Conservation (phyloP, 192 early-diverging fungal genomes). For the Entophlyctis helioformis region DNA sequence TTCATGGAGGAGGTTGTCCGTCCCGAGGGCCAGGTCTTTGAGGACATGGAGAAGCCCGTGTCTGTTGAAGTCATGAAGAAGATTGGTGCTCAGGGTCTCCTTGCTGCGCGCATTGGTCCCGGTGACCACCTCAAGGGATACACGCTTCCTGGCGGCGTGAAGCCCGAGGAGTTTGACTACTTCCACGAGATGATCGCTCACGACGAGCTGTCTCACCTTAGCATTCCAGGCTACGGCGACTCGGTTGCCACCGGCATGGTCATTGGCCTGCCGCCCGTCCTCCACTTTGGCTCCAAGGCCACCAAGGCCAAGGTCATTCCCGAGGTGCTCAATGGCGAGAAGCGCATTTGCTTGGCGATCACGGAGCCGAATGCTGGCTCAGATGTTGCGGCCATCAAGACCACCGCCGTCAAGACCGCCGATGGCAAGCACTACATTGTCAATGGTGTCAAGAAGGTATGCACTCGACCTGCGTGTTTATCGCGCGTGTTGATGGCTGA, state of each 20-base stretch:
- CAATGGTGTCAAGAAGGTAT: constrained; percentile 30
- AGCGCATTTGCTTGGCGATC: too few species aligned
- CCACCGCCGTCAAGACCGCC: constrained; percentile 28
- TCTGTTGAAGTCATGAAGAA: constrained; percentile 17
- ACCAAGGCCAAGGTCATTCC: constrained; percentile 32
- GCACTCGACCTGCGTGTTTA: constrained; percentile 12
- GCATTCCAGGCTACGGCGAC: constrained; percentile 23
- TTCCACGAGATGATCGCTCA: too few species aligned
- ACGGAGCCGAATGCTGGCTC: constrained; percentile 23
- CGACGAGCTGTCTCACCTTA: constrained; percentile 19
- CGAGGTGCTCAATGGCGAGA: constrained; percentile 24
- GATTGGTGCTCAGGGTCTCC: constrained; percentile 14
- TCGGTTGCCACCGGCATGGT: constrained; percentile 17
- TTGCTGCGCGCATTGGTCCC: constrained; percentile 25
- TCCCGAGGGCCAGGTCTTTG: constrained; percentile 6
- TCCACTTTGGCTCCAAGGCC: constrained; percentile 20
- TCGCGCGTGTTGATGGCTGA: background rate
- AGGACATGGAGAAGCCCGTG: constrained; percentile 16
- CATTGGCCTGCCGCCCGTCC: too few species aligned
- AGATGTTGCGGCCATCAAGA: constrained; percentile 31
- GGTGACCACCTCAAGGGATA: too few species aligned
- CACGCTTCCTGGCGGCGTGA: constrained; percentile 27
- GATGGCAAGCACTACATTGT: too few species aligned
- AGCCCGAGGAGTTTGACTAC: constrained; percentile 38
- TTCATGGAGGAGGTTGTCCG: constrained; percentile 14